Evolutionary conservation across 352 stramenopile genomes (phyloP).

Genomic region (Blastocystis sp.): DNA sequence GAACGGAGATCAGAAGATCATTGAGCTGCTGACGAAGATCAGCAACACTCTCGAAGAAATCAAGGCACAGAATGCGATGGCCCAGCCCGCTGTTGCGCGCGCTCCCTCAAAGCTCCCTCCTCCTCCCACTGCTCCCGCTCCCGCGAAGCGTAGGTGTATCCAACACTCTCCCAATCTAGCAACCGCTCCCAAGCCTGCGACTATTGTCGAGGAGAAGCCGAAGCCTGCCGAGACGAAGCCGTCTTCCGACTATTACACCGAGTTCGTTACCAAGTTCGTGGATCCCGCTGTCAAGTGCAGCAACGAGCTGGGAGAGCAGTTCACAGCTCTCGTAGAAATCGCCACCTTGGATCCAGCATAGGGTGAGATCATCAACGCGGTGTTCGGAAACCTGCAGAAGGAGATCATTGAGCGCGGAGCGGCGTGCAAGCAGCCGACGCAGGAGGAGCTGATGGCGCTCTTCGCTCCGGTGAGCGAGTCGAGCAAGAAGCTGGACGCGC

Average conservation of each 20-base stretch:
- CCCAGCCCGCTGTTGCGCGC: not conserved
- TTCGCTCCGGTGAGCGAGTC: conserved; percentile 17
- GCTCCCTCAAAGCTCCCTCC: not conserved
- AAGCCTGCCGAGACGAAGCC: not conserved
- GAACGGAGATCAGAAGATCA: not conserved
- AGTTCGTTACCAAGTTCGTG: conserved; percentile 9
- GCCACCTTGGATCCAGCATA: not conserved
- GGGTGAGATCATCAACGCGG: conserved; percentile 23
- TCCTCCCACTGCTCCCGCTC: not conserved
- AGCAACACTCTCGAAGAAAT: conserved; percentile 46
- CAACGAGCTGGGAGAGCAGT: conserved; percentile 3
- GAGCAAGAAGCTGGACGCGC: not conserved
- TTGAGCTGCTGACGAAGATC: conserved; percentile 19
- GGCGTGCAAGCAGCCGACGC: not conserved
- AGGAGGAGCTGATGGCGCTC: not conserved
- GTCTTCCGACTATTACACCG: not conserved
- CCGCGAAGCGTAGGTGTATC: not conserved
- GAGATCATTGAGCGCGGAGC: not conserved
- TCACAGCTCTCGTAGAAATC: not conserved
- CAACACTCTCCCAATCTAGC: not conserved
- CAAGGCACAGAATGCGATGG: not conserved
- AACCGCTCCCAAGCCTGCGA: not conserved
- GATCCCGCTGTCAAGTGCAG: not conserved
- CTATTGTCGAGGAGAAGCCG: not conserved
- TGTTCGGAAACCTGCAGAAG: conserved; percentile 8